Evolutionary conservation across 805 yeast genomes (phyloP), one percentile per base, ranked within the genome.

Genomic region (Naumovozyma baii): DNA sequence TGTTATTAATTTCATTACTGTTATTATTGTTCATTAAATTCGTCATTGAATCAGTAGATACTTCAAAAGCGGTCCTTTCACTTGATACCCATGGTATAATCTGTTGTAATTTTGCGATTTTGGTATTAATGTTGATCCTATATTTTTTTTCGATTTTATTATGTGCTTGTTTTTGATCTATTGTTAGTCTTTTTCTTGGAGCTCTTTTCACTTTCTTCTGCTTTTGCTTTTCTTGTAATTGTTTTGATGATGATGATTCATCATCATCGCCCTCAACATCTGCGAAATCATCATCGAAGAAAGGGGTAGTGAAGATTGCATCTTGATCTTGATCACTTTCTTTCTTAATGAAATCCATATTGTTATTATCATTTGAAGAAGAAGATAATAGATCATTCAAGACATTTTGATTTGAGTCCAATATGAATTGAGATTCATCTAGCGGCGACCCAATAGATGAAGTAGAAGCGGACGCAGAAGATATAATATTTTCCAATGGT

Each of bases 111-210:
- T 76, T 76, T 5, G 82, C 82, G 41, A 80, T 80, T 56, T 79
- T 79, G 16, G 81, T 74, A 54, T 79, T 80, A 57, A 80, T 78
- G 55, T 79, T 80, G 45, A 78, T 78, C 54, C 86, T 65, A 57
- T 80, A 80, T 45, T 78, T 72, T 52, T 79, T 76, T 52, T 80
- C 86, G 44, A 80, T 77, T 59, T 74, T 75, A 62, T 79, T 80
- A 54, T 80, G 87, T 0, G 83, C 83, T 51, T 75, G 76, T 48
- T 79, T 77, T 59, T 80, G 86, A 47, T 70, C 68, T 3, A 68
- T 67, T 8, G 80, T 73, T 39, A 74, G 55, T 57, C 77, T 67
- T 59, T 75, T 74, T 54, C 80, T 61, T 38, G 74, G 72, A 12
- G 74, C 70, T 33, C 46, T 49, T 19, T 39, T 42, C 28, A 30